Percentiles rank a stretch among this genome's conserved stretches.
phyloP scores from a whole-genome alignment of 1,284 basidiomycete species.

The Apiotrichum porosum region DNA sequence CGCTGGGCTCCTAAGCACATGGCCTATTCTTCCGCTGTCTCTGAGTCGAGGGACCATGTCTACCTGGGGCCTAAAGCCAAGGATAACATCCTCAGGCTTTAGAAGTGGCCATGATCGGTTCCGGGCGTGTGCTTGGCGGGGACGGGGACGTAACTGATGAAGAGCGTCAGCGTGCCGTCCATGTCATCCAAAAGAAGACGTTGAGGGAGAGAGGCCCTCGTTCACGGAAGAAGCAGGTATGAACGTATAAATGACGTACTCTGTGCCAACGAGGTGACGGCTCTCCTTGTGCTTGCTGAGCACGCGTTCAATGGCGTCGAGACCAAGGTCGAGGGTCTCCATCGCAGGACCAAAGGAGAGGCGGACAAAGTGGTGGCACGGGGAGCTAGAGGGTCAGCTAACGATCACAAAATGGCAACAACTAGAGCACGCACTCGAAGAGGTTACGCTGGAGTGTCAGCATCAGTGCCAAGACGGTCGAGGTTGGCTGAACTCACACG shows the following conservation, averaged over 20 bases:
- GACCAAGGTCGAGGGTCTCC: constrained; percentile 73
- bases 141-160: background rate
- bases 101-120: too few relatives aligned
- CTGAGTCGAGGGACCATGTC: too few relatives aligned
- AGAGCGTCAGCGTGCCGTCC: background rate
- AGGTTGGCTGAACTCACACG: too few relatives aligned
- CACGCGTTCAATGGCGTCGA: constrained; percentile 79
- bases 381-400: constrained; percentile 51
- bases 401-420: too few relatives aligned
- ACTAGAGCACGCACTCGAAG: too few relatives aligned
- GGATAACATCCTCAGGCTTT: too few relatives aligned
- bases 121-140: background rate
- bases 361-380: constrained; percentile 83
- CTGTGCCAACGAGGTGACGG: background rate
- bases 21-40: too few relatives aligned
- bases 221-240: too few relatives aligned
- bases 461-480: too few relatives aligned
- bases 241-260: background rate
- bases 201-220: background rate
- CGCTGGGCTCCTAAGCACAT: too few relatives aligned
- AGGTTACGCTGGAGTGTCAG: constrained; percentile 54
- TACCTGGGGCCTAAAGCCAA: too few relatives aligned
- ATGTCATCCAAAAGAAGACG: background rate
- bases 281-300: constrained; percentile 53
- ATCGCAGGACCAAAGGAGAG: constrained; percentile 83